These are phyloP conservation scores for Torrubiellomyces zombiae DNA, from an alignment of 2,329 filamentous ascomycete species.

Conservation along the genomic window DNA sequence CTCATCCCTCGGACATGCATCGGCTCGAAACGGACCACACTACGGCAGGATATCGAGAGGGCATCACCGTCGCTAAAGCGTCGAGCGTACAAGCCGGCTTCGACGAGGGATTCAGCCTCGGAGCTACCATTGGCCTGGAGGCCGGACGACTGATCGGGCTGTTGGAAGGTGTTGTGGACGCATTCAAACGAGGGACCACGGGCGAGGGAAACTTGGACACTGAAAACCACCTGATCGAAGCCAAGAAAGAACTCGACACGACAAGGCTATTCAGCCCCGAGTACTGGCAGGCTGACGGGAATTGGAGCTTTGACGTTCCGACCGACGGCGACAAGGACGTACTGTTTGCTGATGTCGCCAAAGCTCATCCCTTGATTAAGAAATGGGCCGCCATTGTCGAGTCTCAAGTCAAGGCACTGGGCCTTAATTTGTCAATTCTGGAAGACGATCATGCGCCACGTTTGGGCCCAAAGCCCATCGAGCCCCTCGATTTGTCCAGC, in stretches of 20 bases:
- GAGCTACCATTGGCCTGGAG: conserved; percentile 59
- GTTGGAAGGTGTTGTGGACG: conserved; percentile 51
- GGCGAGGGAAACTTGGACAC: conserved; percentile 9
- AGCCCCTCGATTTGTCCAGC: conserved; percentile 10
- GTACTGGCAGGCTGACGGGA: conserved; percentile 55
- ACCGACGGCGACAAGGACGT: conserved; percentile 22
- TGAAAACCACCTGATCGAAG: conserved; percentile 26
- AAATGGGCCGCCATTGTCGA: conserved; percentile 36
- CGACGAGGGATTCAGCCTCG: conserved; percentile 76
- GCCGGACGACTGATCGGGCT: conserved; percentile 63
- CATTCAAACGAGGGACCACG: conserved; percentile 18
- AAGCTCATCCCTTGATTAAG: conserved; percentile 47
- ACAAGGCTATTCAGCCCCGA: conserved; percentile 44
- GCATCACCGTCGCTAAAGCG: conserved; percentile 60
- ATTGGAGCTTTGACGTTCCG: conserved; percentile 48
- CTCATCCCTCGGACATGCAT: conserved; percentile 47
- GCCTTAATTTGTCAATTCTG: conserved; percentile 16
- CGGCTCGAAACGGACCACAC: conserved; percentile 60
- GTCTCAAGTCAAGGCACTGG: conserved; percentile 16
- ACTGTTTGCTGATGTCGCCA: conserved; percentile 45
- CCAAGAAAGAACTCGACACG: conserved; percentile 42
- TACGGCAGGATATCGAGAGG: conserved; percentile 82
- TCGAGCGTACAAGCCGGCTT: conserved; percentile 71
- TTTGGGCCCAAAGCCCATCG: conserved; percentile 11
- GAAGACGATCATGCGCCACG: conserved; percentile 16